Conservation (phyloP, 805 yeast species). For the Yarrowia hollandica region DNA sequence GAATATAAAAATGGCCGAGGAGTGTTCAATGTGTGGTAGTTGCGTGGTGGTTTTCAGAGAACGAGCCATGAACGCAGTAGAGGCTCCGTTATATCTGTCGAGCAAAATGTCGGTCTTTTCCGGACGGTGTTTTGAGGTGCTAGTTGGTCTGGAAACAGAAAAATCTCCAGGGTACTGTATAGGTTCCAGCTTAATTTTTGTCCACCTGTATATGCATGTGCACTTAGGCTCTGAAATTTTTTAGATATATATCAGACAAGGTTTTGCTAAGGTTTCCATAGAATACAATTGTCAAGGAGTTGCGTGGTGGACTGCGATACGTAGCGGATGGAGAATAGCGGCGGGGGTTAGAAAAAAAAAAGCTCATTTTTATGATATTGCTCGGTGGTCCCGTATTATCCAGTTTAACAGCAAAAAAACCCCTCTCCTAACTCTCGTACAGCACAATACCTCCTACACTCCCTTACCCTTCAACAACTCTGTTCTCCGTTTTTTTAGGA, state of each 20-base stretch:
- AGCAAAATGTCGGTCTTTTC: no score
- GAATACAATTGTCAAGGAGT: background rate
- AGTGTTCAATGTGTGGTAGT: slow-evolving; percentile 3
- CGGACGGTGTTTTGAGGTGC: no score
- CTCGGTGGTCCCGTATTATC: no score
- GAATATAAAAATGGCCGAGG: slow-evolving; percentile 26
- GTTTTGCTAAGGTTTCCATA: slow-evolving; percentile 21
- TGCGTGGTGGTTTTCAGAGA: slow-evolving; percentile 4
- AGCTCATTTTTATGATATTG: no score
- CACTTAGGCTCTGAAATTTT: slow-evolving; percentile 27
- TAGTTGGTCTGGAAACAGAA: background rate
- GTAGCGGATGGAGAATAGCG: no score
- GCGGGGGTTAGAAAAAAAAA: no score
- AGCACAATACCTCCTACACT: no score
- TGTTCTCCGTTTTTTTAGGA: background rate
- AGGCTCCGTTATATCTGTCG: slow-evolving; percentile 3
- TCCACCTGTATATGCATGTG: slow-evolving; percentile 17
- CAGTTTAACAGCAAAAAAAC: no score
- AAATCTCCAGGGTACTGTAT: background rate
- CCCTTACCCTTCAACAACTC: no score
- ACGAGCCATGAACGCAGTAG: slow-evolving; percentile 28
- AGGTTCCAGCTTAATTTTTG: slow-evolving; percentile 5
- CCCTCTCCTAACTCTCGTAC: no score
- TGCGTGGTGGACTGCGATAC: no score
- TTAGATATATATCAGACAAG: slow-evolving; percentile 24